phyloP scores from a whole-genome alignment of 2,329 filamentous ascomycete genomes.

The Colletotrichum magnum region DNA sequence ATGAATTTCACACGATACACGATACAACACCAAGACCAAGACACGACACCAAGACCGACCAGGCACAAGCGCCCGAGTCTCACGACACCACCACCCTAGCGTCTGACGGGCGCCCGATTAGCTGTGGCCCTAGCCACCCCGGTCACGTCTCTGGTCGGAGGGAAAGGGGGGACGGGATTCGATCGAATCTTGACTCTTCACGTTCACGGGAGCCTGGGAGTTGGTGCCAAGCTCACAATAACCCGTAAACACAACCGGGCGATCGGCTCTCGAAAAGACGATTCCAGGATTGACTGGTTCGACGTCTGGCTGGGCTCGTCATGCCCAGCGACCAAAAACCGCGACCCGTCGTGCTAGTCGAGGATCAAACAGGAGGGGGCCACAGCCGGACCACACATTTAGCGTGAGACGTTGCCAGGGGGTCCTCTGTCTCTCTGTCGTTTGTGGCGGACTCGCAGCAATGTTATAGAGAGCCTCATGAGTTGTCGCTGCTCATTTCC shows the following conservation, averaged over 20 bases:
- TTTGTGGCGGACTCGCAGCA: too few relatives aligned
- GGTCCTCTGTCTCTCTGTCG: too few relatives aligned
- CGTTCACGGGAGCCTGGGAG: too few relatives aligned
- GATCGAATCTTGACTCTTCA: background rate
- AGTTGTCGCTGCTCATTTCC: too few relatives aligned
- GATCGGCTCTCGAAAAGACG: background rate
- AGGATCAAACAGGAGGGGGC: conserved; percentile 39
- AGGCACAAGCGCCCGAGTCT: background rate
- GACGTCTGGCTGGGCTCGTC: conserved; percentile 1
- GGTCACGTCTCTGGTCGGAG: background rate
- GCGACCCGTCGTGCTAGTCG: conserved; percentile 27
- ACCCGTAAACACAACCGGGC: background rate
- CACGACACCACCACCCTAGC: background rate
- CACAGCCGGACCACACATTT: conserved; percentile 32
- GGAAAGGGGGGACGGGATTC: background rate
- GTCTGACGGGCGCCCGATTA: conserved; percentile 19
- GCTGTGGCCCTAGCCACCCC: conserved; percentile 36
- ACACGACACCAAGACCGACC: background rate
- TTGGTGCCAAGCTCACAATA: too few relatives aligned
- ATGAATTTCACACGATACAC: background rate
- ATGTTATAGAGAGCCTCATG: too few relatives aligned
- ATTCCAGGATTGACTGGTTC: conserved; percentile 4
- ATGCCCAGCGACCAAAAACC: conserved; percentile 32
- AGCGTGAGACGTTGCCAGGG: background rate
- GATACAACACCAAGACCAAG: too few relatives aligned